phyloP scores from a whole-genome alignment of 306 rosid genomes.

The Adenanthera pavonina region DNA sequence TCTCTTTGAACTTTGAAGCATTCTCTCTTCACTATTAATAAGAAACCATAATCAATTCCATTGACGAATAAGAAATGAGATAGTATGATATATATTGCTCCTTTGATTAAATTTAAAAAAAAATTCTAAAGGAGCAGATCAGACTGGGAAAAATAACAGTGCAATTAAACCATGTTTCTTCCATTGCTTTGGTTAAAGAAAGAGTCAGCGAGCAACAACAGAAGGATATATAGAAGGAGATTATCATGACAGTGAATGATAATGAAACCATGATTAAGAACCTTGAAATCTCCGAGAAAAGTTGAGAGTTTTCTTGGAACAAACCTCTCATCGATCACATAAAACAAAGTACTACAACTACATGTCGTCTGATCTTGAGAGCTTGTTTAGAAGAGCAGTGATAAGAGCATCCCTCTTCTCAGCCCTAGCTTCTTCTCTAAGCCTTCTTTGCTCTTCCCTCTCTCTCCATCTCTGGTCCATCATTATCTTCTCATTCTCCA shows the following conservation, averaged over 20 bases:
- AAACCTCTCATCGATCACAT: not conserved
- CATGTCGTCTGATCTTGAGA: slow-evolving; percentile 61
- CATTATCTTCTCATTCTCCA: slow-evolving; percentile 84
- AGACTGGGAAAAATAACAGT: not conserved
- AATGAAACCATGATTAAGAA: not conserved
- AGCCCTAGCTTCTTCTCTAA: slow-evolving; percentile 94
- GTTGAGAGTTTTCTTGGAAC: not conserved
- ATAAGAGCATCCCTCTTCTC: slow-evolving; percentile 84
- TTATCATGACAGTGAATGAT: no score
- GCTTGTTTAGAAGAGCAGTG: slow-evolving; percentile 68
- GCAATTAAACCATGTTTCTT: not conserved
- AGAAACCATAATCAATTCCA: not conserved
- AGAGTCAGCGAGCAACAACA: not conserved
- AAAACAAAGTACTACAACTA: slow-evolving; percentile 31
- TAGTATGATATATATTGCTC: not conserved
- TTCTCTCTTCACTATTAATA: not conserved
- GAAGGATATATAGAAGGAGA: not conserved
- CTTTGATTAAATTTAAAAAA: not conserved
- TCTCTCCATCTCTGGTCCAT: slow-evolving; percentile 95
- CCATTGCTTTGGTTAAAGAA: not conserved
- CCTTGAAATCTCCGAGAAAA: not conserved
- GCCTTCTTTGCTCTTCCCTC: slow-evolving; percentile 84
- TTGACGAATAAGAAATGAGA: not conserved
- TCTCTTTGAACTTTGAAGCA: slow-evolving; percentile 39
- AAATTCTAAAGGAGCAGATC: not conserved